Conservation (phyloP, 108 stramenopile genomes). For the Mayamaea pseudoterrestris region DNA sequence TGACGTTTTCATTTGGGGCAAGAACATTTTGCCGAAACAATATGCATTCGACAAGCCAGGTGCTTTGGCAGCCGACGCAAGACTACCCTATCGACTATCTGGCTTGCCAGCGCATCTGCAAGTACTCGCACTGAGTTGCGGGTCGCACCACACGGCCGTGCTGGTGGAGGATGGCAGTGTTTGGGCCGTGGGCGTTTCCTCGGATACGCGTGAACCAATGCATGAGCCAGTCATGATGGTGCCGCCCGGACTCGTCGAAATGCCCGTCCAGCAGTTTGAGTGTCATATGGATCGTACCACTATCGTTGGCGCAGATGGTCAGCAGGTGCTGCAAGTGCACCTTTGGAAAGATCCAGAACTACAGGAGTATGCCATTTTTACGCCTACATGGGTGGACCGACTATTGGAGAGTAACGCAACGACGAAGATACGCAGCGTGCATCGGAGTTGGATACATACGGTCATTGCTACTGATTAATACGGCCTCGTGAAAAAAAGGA, state of each 20-base stretch:
- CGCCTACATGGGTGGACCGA: conserved; percentile 60
- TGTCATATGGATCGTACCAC: conserved; percentile 75
- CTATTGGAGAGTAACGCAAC: conserved; percentile 19
- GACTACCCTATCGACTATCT: conserved; percentile 32
- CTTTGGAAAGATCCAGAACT: conserved; percentile 65
- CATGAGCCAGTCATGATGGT: conserved; percentile 54
- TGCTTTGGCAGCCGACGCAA: conserved; percentile 22
- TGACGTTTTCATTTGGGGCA: conserved; percentile 72
- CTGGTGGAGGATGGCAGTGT: conserved; percentile 75
- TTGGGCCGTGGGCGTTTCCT: conserved; percentile 66
- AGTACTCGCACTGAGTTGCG: conserved; percentile 54
- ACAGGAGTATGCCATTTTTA: conserved; percentile 45
- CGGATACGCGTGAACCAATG: conserved; percentile 53
- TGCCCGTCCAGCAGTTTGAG: conserved; percentile 51
- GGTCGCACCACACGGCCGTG: conserved; percentile 76
- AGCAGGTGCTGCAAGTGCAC: conserved; percentile 57
- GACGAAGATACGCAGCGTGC: conserved; percentile 33
- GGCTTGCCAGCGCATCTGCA: conserved; percentile 38
- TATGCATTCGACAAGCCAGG: conserved; percentile 1
- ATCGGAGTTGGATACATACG: conserved; percentile 79
- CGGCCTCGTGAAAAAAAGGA: neutral
- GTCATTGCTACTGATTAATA: conserved; percentile 40
- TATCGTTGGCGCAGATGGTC: conserved; percentile 36
- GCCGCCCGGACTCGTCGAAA: conserved; percentile 42
- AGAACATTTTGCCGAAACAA: conserved; percentile 33